Evolutionary conservation across 768 basidiomycete species (phyloP).

Genomic region (Atractiella rhizophila): DNA sequence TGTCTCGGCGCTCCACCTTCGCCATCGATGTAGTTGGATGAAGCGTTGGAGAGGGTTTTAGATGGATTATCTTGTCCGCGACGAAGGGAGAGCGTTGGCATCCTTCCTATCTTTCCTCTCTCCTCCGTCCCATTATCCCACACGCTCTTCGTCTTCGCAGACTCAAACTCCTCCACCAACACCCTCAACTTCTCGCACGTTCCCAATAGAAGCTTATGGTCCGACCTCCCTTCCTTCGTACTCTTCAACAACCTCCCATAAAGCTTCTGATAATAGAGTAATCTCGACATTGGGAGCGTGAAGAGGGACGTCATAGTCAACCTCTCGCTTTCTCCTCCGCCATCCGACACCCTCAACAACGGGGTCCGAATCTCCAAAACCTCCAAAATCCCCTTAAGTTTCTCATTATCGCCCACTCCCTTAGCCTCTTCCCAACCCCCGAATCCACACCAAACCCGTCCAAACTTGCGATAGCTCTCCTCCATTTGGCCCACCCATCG

Average conservation of each 20-base stretch:
- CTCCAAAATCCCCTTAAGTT: too few relatives aligned
- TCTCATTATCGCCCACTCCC: too few relatives aligned
- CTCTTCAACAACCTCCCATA: constrained; percentile 65
- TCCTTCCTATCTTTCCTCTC: not conserved
- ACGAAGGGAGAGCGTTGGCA: too few relatives aligned
- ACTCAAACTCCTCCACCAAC: constrained; percentile 31
- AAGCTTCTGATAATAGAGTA: constrained; percentile 77
- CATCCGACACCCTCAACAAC: too few relatives aligned
- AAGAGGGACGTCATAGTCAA: too few relatives aligned
- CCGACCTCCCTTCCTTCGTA: constrained; percentile 59
- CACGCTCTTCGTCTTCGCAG: constrained; percentile 2
- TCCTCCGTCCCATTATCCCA: not conserved
- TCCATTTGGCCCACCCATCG: constrained; percentile 53
- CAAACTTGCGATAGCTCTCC: not conserved
- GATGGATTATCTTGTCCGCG: too few relatives aligned
- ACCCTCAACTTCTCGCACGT: constrained; percentile 57
- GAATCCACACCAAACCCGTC: not conserved
- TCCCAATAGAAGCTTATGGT: constrained; percentile 51
- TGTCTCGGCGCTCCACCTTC: too few relatives aligned
- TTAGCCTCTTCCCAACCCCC: too few relatives aligned
- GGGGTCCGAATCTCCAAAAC: too few relatives aligned
- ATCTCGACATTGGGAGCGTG: constrained; percentile 50
- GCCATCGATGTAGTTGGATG: too few relatives aligned
- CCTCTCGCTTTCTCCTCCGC: too few relatives aligned
- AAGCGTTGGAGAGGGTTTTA: too few relatives aligned